phyloP scores from a whole-genome alignment of 2,329 filamentous ascomycete species.

The Fusarium sp. region DNA sequence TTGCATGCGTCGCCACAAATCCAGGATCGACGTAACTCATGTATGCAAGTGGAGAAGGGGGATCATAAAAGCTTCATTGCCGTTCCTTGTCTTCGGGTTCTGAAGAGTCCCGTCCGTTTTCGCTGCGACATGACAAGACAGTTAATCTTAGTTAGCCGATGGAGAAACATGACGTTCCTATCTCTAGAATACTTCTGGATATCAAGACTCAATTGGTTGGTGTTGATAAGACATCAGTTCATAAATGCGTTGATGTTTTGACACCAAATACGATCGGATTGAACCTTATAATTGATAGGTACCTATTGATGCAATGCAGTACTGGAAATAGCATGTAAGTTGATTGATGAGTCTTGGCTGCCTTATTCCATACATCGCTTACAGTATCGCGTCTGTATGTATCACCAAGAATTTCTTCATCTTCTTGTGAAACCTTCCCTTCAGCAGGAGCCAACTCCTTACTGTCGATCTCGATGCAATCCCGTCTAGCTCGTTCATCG shows the following conservation, averaged over 20 bases:
- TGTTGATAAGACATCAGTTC: neutral
- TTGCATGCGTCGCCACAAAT: constrained; percentile 6
- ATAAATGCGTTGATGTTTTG: neutral
- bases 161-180: neutral
- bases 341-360: neutral
- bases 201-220: neutral
- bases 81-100: neutral
- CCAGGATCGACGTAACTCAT: constrained; percentile 7
- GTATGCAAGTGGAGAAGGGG: constrained; percentile 5
- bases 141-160: neutral
- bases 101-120: neutral
- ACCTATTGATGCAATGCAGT: neutral
- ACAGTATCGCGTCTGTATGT: neutral
- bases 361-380: neutral
- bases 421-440: neutral
- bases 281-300: neutral
- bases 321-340: neutral
- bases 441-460: neutral
- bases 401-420: neutral
- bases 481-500: neutral
- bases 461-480: constrained; percentile 1
- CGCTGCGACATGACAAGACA: neutral
- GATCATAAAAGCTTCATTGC: neutral
- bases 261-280: neutral
- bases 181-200: neutral